Base-by-base conservation (phyloP, 352 stramenopile species). In the Aphanomyces euteiches region DNA sequence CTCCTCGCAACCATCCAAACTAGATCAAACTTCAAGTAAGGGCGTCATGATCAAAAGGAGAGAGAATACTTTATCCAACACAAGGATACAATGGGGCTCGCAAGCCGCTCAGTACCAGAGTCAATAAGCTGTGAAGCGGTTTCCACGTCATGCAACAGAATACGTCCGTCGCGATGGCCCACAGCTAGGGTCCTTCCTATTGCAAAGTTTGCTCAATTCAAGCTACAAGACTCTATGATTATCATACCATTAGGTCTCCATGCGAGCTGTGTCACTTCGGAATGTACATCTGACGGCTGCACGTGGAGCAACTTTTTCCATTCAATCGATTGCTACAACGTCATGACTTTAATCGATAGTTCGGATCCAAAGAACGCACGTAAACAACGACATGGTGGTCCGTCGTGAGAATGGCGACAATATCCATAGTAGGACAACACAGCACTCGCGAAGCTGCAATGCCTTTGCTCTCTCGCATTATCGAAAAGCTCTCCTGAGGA, bases 381-480 rank as follows among this genome's bases (percentile, higher is more conserved):
- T 92, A 82, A 17, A 94, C 82, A 53, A 90, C 66, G 4, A 92
- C 77, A 40, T 93, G 78, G 40, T 81, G 75, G 59, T 93, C 87
- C 10, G 76, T 74, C 7, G 83, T 92, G 43, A 93, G 68, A 13
- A 92, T 70, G 3, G 85, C 86, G 37, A 94, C 58, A 34, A 92
- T 77, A 69, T 93, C 87, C 87, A 94, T 94, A 7, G 81, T 86
- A 10, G 86, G 82, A 36, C 86, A 92, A 58, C 83, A 92, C 12
- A 64, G 71, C 2, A 94, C 67, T 0, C 69, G 72, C 15, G 76
- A 64, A 13, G 84, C 84, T 54, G 74, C 76, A 69, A 87, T 79
- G 47, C 79, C 89, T 64, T 89, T 88, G n/a, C 19, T 41, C 5
- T 92, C 84, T 68, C 91, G 84, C 56, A 94, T 76, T 75, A 85